A percentile compares a stretch with the other conserved stretches of the same genome.
These are phyloP conservation scores for Leccinum rimulosum DNA, from an alignment of 768 basidiomycete genomes.

Conservation along the genomic window DNA sequence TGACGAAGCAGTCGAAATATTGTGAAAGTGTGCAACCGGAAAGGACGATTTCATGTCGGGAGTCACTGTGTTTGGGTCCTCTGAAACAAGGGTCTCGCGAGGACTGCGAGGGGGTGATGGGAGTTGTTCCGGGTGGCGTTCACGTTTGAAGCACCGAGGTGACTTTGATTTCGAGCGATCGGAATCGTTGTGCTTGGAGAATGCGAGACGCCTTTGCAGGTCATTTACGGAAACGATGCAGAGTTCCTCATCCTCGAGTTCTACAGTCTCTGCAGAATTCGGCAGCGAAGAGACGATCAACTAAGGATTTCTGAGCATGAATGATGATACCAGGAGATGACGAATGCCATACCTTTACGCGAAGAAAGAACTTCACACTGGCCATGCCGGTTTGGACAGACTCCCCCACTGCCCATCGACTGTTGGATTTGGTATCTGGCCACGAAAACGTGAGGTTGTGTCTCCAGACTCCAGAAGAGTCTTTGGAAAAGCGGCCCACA, in stretches of 20 bases:
- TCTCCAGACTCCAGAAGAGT: conserved; percentile 56
- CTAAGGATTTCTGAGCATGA: conserved; percentile 25
- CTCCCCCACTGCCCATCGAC: conserved; percentile 80
- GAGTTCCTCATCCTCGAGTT: conserved; percentile 68
- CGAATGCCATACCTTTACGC: conserved; percentile 53
- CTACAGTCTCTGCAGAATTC: conserved; percentile 60
- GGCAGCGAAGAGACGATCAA: conserved; percentile 45
- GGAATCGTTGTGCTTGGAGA: conserved; percentile 56
- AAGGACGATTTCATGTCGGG: conserved; percentile 1
- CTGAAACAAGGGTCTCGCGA: conserved; percentile 1
- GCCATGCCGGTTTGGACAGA: conserved; percentile 64
- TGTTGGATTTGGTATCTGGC: conserved; percentile 65
- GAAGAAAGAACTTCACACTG: conserved; percentile 66
- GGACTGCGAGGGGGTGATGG: conserved; percentile 43
- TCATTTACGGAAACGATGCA: conserved; percentile 68
- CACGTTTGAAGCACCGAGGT: conserved; percentile 44
- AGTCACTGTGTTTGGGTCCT: conserved; percentile 10
- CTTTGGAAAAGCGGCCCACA: conserved; percentile 53
- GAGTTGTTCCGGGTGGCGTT: conserved; percentile 27
- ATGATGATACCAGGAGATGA: conserved; percentile 10
- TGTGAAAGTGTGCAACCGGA: conserved; percentile 23
- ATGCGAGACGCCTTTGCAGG: conserved; percentile 61
- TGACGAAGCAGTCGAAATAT: conserved; percentile 30
- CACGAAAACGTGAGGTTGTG: conserved; percentile 70
- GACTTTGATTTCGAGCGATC: conserved; percentile 54